Conservation (phyloP, 2,329 filamentous ascomycete species). For the Colletotrichum graminicola region DNA sequence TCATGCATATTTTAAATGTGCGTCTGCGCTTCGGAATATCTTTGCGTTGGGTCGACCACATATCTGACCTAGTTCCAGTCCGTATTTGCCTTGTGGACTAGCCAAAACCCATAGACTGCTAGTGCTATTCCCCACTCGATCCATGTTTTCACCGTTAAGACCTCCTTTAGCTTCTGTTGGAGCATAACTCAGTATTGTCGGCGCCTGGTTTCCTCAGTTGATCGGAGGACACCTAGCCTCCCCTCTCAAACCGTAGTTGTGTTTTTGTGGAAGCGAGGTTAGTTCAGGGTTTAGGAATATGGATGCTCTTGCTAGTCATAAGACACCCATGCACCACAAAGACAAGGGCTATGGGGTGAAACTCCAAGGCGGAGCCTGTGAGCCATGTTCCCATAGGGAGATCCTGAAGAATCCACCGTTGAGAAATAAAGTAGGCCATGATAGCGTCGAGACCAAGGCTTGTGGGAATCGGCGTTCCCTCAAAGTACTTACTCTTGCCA, state of each 20-base stretch:
- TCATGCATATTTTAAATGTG: constrained; percentile 29
- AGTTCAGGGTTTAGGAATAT: constrained; percentile 86
- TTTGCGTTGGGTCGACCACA: not conserved
- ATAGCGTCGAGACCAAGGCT: constrained; percentile 82
- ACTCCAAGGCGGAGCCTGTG: constrained; percentile 77
- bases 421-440: constrained; percentile 90
- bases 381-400: constrained; percentile 82
- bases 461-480: constrained; percentile 96
- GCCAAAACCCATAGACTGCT: not conserved
- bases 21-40: constrained; percentile 14
- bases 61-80: not conserved
- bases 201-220: not conserved
- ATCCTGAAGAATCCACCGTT: constrained; percentile 82
- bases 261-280: not conserved
- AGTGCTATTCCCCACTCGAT: not conserved
- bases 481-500: constrained; percentile 95
- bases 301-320: constrained; percentile 96
- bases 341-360: constrained; percentile 84
- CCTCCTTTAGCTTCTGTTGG: not conserved
- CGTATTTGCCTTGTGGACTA: not conserved
- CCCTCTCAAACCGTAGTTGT: not conserved
- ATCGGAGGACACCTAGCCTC: not conserved
- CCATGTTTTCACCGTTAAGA: not conserved
- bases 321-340: constrained; percentile 92
- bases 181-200: no score